Evolutionary conservation across 2,329 filamentous ascomycete genomes (phyloP).

Genomic region (Fusarium brevicatenulatum): DNA sequence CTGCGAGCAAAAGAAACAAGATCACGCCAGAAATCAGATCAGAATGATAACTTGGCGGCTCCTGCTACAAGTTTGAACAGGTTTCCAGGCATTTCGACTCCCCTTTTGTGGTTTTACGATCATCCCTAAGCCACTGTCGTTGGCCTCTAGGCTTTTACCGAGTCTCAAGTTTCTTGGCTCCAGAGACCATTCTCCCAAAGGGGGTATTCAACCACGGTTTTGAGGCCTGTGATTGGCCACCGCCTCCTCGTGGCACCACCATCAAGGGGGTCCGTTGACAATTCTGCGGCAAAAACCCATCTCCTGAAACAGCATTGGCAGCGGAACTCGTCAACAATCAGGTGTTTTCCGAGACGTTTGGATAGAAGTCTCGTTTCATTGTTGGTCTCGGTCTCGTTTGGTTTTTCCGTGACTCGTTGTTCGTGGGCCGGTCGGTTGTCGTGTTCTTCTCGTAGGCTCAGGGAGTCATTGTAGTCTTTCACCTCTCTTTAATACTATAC

Average conservation of each 20-base stretch:
- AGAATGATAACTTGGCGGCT: slow-evolving; percentile 25
- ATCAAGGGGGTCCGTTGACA: slow-evolving; percentile 27
- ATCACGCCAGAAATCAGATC: slow-evolving; percentile 34
- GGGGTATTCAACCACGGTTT: slow-evolving; percentile 35
- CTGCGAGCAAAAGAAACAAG: slow-evolving; percentile 22
- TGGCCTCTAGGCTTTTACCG: slow-evolving; percentile 18
- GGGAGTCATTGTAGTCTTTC: slow-evolving; percentile 4
- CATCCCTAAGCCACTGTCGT: slow-evolving; percentile 15
- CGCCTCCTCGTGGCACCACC: slow-evolving; percentile 23
- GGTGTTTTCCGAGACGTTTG: slow-evolving; percentile 42
- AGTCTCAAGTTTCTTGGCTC: slow-evolving; percentile 37
- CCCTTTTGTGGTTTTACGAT: slow-evolving; percentile 35
- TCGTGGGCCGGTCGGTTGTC: background rate
- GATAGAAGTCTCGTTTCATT: slow-evolving; percentile 40
- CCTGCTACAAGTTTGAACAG: slow-evolving; percentile 17
- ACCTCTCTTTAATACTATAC: slow-evolving; percentile 27
- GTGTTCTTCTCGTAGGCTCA: slow-evolving; percentile 7
- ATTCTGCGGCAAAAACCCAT: slow-evolving; percentile 39
- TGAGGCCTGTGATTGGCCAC: slow-evolving; percentile 40
- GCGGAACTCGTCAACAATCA: slow-evolving; percentile 38
- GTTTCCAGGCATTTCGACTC: slow-evolving; percentile 15
- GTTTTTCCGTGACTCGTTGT: slow-evolving; percentile 23
- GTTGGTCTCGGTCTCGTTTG: slow-evolving; percentile 25
- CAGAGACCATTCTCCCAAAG: slow-evolving; percentile 40
- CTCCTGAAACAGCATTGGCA: slow-evolving; percentile 45